Evolutionary conservation across 176 grass and related monocot genomes (phyloP), one percentile per base, ranked within the genome.

Genomic region (Aegilops bicornis): DNA sequence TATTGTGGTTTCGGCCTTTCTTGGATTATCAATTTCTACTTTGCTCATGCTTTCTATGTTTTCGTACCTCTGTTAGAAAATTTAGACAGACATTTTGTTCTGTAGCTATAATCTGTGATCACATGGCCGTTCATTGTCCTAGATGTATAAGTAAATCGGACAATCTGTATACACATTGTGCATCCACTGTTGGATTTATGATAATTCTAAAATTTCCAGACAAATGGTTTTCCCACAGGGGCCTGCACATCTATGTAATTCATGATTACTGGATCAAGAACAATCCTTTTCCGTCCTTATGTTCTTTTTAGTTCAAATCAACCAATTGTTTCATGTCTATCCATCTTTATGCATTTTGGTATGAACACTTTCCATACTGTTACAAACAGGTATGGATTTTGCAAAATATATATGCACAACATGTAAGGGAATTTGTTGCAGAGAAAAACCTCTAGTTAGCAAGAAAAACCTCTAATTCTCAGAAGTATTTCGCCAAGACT

Each of bases 321-420:
- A 66, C 37, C 43, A 66, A 79, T 31, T 6, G 16, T 74, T 54
- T 74, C 40, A 22, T 23, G 39, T 19, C 36, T 50, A 48, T 20
- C 35, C 56, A n/a, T 76, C 17, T 64, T 84, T 84, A 29, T 84
- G 22, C 22, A 72, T 73, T 29, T 83, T 72, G 9, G 19, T 11
- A 77, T 30, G 16, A 25, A 17, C 29, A 77, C 6, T 31, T 63
- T 31, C 36, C 58, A 42, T 83, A 32, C 39, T 64, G 30, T 71
- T 80, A 45, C 42, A 66, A 78, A 77, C 1, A 10, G 47, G 27
- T 78, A 64, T 35, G 15, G 1, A 65, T 63, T 77, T 69, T 12
- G 4, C 87, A 77, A 22, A 77, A 73, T 52, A 23, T 70, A 66
- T 56, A 69, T 30, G 42, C 42, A 43, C 17, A 33, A 29, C 9